These are phyloP conservation scores for Colletotrichum viniferum DNA, from an alignment of 2,329 filamentous ascomycete species.

Conservation along the genomic window DNA sequence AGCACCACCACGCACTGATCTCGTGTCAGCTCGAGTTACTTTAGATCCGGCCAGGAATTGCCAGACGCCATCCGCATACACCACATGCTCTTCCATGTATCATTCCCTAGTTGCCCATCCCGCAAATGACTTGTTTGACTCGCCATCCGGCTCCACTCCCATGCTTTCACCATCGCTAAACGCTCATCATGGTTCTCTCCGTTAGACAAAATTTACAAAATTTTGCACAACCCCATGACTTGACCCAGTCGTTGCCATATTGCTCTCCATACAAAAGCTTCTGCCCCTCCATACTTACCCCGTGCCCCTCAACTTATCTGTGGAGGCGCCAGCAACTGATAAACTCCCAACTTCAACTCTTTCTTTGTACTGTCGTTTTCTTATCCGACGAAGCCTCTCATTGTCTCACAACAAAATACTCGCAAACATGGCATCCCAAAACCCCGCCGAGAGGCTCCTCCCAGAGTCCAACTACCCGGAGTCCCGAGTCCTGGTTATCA, in stretches of 20 bases:
- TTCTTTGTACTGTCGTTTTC: neutral
- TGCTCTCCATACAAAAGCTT: constrained; percentile 15
- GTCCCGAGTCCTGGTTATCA: constrained; percentile 85
- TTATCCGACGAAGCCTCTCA: neutral
- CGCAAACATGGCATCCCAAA: constrained; percentile 9
- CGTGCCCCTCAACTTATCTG: constrained; percentile 17
- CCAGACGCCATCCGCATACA: neutral
- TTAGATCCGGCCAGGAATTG: neutral
- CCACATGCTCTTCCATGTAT: neutral
- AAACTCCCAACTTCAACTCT: neutral
- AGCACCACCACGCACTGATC: neutral
- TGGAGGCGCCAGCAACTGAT: constrained; percentile 1
- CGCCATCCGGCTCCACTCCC: constrained; percentile 18
- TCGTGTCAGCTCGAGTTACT: constrained; percentile 1
- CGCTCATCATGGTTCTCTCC: constrained; percentile 11
- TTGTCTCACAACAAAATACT: neutral
- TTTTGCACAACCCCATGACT: constrained; percentile 18
- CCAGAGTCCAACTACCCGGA: constrained; percentile 57
- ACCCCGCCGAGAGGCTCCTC: neutral
- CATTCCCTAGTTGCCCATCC: neutral
- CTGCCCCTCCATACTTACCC: constrained; percentile 14
- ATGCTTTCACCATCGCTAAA: constrained; percentile 19
- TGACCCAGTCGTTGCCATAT: constrained; percentile 2
- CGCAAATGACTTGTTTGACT: constrained; percentile 17
- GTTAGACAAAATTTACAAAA: constrained; percentile 19